Conservation (phyloP, 2,329 filamentous ascomycete genomes). For the Tolypocladium tundrense region DNA sequence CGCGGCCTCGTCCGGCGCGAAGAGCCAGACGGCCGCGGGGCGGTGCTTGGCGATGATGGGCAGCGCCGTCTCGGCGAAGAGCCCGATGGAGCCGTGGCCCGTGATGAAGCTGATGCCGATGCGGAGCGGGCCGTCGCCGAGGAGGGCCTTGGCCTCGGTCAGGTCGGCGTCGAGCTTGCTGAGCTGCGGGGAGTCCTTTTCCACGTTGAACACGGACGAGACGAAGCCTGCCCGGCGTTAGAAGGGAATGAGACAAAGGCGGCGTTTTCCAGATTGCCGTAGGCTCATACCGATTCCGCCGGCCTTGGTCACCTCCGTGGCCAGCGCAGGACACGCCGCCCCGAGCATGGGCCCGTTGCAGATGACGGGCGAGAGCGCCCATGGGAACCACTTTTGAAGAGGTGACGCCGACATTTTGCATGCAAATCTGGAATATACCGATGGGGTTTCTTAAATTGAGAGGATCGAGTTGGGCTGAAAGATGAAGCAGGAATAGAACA, state of each 20-base stretch:
- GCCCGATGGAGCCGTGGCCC: constrained; percentile 29
- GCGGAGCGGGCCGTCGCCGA: constrained; percentile 37
- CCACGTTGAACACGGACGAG: constrained; percentile 18
- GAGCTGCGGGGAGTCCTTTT: constrained; percentile 18
- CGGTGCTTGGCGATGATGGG: constrained; percentile 40
- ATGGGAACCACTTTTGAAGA: constrained; percentile 19
- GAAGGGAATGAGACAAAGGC: neutral
- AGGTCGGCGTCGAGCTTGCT: constrained; percentile 21
- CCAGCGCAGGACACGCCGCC: constrained; percentile 19
- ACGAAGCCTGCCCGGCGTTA: constrained; percentile 18
- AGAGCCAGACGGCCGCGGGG: constrained; percentile 57
- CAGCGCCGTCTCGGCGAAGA: constrained; percentile 32
- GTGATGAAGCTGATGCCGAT: constrained; percentile 49
- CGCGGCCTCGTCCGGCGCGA: constrained; percentile 38
- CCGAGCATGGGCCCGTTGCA: constrained; percentile 27
- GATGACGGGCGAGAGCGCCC: constrained; percentile 18
- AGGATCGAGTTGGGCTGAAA: neutral
- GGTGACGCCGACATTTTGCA: constrained; percentile 3
- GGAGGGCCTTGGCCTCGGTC: constrained; percentile 15
- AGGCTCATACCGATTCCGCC: constrained; percentile 24
- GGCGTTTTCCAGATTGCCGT: neutral
- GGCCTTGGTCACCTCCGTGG: constrained; percentile 26
- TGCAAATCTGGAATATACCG: neutral
- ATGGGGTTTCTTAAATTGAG: neutral
- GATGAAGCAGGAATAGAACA: neutral